A percentile compares a stretch with the other conserved stretches of the same genome.
Conservation (phyloP, 257 asterid genomes). For the Solanum tarijense region DNA sequence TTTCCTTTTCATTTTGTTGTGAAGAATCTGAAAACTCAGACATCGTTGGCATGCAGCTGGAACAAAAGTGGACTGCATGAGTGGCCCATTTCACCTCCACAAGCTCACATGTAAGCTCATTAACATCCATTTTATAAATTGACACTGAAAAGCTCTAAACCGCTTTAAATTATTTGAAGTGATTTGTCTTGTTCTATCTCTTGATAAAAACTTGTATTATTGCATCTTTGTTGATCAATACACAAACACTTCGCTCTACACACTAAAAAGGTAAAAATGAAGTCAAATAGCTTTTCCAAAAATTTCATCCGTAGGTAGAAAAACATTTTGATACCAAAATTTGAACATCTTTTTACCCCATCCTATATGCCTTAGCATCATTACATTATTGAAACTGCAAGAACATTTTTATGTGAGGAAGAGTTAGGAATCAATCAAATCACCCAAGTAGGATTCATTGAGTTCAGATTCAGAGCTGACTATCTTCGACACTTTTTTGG, state of each 20-base stretch:
- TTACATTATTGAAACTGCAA: background rate
- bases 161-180: background rate
- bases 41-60: background rate
- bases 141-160: background rate
- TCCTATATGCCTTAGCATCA: background rate
- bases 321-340: background rate
- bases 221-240: background rate
- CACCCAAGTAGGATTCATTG: background rate
- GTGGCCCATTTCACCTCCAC: background rate
- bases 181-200: background rate
- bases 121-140: background rate
- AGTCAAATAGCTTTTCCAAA: background rate
- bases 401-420: background rate
- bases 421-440: background rate
- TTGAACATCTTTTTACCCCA: background rate
- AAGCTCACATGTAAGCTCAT: background rate
- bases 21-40: background rate
- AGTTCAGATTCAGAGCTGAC: background rate
- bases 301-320: background rate
- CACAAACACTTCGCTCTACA: background rate
- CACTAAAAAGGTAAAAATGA: background rate
- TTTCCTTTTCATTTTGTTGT: background rate
- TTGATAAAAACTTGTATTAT: background rate
- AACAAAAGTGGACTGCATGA: background rate
- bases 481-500: background rate